phyloP scores from a whole-genome alignment of 2,329 filamentous ascomycete genomes.

The Plectosphaerella sp. region DNA sequence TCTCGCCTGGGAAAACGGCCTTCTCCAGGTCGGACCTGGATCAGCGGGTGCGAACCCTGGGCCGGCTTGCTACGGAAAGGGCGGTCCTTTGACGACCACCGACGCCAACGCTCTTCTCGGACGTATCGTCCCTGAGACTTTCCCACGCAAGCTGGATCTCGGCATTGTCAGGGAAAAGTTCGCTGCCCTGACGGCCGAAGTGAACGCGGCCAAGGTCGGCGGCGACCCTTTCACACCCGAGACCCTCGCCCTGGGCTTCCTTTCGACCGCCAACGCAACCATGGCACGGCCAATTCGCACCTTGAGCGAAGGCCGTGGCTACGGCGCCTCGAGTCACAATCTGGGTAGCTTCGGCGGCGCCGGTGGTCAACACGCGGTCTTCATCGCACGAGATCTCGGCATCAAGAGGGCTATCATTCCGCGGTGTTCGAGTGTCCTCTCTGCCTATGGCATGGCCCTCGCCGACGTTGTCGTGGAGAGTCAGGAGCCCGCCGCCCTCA shows the following conservation, averaged over 20 bases:
- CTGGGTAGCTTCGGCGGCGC: constrained; percentile 28
- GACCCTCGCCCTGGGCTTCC: constrained; percentile 30
- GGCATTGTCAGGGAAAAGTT: constrained; percentile 35
- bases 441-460: constrained; percentile 40
- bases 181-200: constrained; percentile 31
- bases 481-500: constrained; percentile 28
- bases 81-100: constrained; percentile 65
- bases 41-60: constrained; percentile 67
- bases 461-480: constrained; percentile 39
- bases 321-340: constrained; percentile 27
- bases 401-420: constrained; percentile 38
- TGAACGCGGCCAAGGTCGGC: constrained; percentile 31
- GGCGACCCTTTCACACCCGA: constrained; percentile 23
- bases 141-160: constrained; percentile 50
- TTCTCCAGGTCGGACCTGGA: constrained; percentile 71
- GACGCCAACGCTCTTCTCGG: constrained; percentile 69
- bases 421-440: constrained; percentile 39
- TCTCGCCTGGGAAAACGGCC: constrained; percentile 66
- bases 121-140: constrained; percentile 56
- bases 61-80: constrained; percentile 68
- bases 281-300: constrained; percentile 30
- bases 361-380: constrained; percentile 39
- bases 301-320: constrained; percentile 29
- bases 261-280: constrained; percentile 29
- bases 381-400: constrained; percentile 35